phyloP scores from a whole-genome alignment of 139 green algal species.

The Tetraselmis striata region DNA sequence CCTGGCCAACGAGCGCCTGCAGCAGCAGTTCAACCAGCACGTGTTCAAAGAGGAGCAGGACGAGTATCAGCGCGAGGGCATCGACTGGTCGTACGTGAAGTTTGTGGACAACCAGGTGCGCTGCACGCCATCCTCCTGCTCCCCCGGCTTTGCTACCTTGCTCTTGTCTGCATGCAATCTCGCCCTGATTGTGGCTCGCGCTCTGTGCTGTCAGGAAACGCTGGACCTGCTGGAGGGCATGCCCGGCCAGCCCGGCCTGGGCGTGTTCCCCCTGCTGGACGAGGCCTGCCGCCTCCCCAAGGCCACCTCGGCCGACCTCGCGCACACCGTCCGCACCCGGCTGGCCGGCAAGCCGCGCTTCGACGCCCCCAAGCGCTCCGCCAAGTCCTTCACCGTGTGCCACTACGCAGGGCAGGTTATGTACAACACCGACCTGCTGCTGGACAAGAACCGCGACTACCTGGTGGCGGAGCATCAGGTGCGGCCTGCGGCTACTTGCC shows the following conservation, averaged over 20 bases:
- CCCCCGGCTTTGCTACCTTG: too few species aligned
- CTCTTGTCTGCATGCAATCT: too few species aligned
- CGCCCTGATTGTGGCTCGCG: too few species aligned
- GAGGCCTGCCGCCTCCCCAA: slow-evolving; percentile 79
- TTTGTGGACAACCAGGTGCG: slow-evolving; percentile 89
- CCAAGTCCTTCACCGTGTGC: slow-evolving; percentile 48
- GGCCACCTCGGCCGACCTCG: slow-evolving; percentile 55
- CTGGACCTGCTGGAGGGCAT: slow-evolving; percentile 91
- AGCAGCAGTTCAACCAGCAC: slow-evolving; percentile 99
- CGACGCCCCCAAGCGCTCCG: slow-evolving; percentile 50
- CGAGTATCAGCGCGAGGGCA: slow-evolving; percentile 94
- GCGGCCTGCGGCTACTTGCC: too few species aligned
- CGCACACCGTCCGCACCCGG: slow-evolving; percentile 41
- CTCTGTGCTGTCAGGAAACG: slow-evolving; percentile 87
- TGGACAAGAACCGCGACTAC: slow-evolving; percentile 84
- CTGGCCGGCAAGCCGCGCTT: slow-evolving; percentile 47
- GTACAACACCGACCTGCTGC: slow-evolving; percentile 37
- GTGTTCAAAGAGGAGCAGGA: slow-evolving; percentile 98
- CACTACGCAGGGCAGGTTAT: slow-evolving; percentile 22
- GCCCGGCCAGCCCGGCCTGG: slow-evolving; percentile 29
- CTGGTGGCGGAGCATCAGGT: slow-evolving; percentile 61
- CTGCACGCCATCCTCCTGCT: too few species aligned
- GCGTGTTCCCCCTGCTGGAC: slow-evolving; percentile 93
- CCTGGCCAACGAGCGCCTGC: slow-evolving; percentile 97
- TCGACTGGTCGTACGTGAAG: slow-evolving; percentile 98